Percentiles rank a stretch among this genome's conserved stretches.
Evolutionary conservation across 768 basidiomycete genomes (phyloP).

Genomic region (Suillus brevipes): DNA sequence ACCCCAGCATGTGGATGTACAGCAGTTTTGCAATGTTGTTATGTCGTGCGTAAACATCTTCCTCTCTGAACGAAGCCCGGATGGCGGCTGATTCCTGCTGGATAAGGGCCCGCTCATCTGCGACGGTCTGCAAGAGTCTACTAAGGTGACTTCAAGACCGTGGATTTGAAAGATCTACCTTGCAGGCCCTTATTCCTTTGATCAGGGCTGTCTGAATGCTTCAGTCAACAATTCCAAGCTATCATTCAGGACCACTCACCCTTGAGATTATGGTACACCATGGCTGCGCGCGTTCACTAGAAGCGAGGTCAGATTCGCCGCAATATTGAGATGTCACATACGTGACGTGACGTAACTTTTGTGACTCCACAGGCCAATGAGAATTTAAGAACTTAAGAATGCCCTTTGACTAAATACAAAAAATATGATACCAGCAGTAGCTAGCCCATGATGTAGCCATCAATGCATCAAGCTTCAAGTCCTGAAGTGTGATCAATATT

Average conservation of each 20-base stretch:
- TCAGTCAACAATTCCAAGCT: constrained; percentile 24
- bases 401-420: no score
- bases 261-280: constrained; percentile 89
- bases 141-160: constrained; percentile 22
- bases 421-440: no score
- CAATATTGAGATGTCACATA: background rate
- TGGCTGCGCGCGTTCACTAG: constrained; percentile 29
- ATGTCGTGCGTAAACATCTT: constrained; percentile 92
- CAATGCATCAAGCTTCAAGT: background rate
- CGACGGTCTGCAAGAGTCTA: constrained; percentile 72
- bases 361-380: no score
- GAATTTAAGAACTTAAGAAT: no score
- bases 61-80: constrained; percentile 94
- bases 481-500: background rate
- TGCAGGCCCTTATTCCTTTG: constrained; percentile 97
- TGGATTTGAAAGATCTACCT: constrained; percentile 51
- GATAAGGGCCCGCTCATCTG: constrained; percentile 95
- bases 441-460: no score
- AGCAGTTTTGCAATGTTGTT: constrained; percentile 98
- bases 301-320: background rate
- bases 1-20: constrained; percentile 99
- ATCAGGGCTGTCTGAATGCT: constrained; percentile 68
- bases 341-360: background rate
- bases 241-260: constrained; percentile 41
- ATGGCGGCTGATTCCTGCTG: constrained; percentile 98